phyloP scores from a whole-genome alignment of 1,284 basidiomycete genomes.

The Coriolopsis trogii region DNA sequence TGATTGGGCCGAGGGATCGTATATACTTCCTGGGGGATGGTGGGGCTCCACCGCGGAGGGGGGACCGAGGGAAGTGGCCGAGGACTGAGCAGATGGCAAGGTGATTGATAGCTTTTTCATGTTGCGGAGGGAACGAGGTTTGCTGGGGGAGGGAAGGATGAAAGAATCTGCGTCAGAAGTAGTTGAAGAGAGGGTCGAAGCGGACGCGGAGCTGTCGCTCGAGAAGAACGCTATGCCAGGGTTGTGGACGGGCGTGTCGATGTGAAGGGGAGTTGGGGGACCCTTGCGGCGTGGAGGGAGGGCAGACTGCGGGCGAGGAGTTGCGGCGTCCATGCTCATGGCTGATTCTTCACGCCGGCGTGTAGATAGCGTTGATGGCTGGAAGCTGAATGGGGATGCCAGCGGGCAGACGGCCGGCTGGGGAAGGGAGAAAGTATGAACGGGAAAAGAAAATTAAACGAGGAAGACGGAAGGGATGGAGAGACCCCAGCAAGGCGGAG shows the following conservation, averaged over 20 bases:
- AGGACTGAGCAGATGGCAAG: conserved; percentile 63
- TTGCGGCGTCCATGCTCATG: conserved; percentile 42
- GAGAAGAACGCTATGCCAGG: conserved; percentile 51
- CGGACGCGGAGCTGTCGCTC: conserved; percentile 47
- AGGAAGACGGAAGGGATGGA: conserved; percentile 17
- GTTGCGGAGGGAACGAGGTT: conserved; percentile 56
- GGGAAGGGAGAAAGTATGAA: conserved; percentile 31
- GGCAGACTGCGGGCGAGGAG: conserved; percentile 34
- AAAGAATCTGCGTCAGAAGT: conserved; percentile 54
- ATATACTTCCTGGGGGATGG: conserved; percentile 24
- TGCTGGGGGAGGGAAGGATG: conserved; percentile 45
- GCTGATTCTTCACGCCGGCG: conserved; percentile 52
- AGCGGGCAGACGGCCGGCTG: conserved; percentile 10
- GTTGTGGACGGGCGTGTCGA: conserved; percentile 53
- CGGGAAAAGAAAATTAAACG: conserved; percentile 30
- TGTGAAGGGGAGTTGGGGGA: conserved; percentile 60
- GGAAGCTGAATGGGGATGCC: conserved; percentile 7
- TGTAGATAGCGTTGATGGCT: conserved; percentile 35
- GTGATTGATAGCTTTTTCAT: conserved; percentile 77
- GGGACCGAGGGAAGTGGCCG: conserved; percentile 48
- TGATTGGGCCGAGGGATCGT: conserved; percentile 36
- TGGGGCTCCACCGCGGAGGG: conserved; percentile 31
- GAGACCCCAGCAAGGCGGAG: conserved; percentile 26
- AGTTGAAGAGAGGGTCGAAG: conserved; percentile 54
- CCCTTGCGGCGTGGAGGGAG: conserved; percentile 53